Base-by-base conservation (phyloP, 345 rosid species). In the Melaleuca alternifolia region DNA sequence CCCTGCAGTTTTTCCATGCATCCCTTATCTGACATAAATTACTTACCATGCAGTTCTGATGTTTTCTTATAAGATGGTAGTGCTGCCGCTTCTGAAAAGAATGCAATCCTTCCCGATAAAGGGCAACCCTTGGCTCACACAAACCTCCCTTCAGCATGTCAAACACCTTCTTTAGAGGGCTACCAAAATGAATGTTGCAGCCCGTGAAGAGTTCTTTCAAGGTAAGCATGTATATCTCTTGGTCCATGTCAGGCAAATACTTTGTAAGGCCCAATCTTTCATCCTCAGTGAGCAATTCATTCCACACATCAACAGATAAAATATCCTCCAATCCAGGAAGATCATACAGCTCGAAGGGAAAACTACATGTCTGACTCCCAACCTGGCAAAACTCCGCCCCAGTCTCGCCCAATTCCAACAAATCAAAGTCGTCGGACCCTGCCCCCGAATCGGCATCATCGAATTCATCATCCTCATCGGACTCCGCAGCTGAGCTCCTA, bases 371-470 rank as follows among this genome's bases (percentile, higher is more conserved):
- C 21, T 89, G 91, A 86, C 93, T 92, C 88, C 95, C 99, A 46
- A 95, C 91, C 88, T 95, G 99, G 59, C 98, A 96, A 84, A 97
- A 97, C 90, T 97, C 99, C 2, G 96, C 93, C 52, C 96, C 93
- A 4, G 98, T 93, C 84, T 97, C 99, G 9, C 99, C 98, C 65
- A 97, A 88, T 88, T 97, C 99, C 88, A 97, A 92, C 90, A 97
- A 92, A 91, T 97, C 99, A 88, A 94, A 97, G 87, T 97, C 99
- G 87, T 97, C 99, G 3, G 99, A 97, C 76, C 99, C 99, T 1
- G 98, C 99, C 79, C 98, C 99, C 0, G 99, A 97, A 93, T 97
- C 99, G 6, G 94, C 98, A 85, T 96, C 99, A 87, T 93, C 96
- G 52, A 93, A 97, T 51, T 94, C 98, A 87, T 94, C 94, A 57